Evolutionary conservation across 805 yeast species (phyloP), one percentile per base, ranked within the genome.

Genomic region (Candida suzukii): DNA sequence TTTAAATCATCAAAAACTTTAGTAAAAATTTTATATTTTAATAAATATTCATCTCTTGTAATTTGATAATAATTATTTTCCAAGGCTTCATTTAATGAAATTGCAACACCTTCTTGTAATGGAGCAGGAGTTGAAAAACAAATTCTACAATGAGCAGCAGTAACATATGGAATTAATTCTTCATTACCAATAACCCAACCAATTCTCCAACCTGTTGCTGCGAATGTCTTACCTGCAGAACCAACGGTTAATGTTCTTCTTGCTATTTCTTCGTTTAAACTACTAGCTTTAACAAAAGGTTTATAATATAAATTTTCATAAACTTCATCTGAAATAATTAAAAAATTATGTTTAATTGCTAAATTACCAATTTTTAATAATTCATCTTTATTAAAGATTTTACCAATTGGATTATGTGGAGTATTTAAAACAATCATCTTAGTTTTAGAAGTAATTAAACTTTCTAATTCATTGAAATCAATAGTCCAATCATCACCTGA

Each of bases 161-260:
- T 73, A 5, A 81, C 95, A 57, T 85, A 87, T 49, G 83, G 79
- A 53, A 93, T 70, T 49, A 90, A 68, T 25, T 83, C 85, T n/a
- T 84, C 71, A 41, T 85, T 82, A 7, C 96, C 98, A 46, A 90
- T 80, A 30, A 91, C 73, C 95, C 95, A 93, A 41, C 99, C 99
- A 40, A 93, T 76, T 70, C 99, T 81, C 97, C 98, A 93, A 41
- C 99, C 99, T 12, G 99, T 93, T 35, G 96, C 96, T n/a, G 96
- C 95, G 67, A 93, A 93, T 0, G 96, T 80, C 63, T 93, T 93
- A 48, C 99, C 99, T 7, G 97, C 99, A 24, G 96, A 87, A 1
- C 98, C 98, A 19, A 93, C 95, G 3, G 97, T 82, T 42, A 93
- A 66, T 0, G 97, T 87, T 54, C 88, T 69, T 43, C 77, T 76